These are phyloP conservation scores for Lobosporangium transversale DNA, from an alignment of 192 early-diverging fungal species.

Conservation along the genomic window DNA sequence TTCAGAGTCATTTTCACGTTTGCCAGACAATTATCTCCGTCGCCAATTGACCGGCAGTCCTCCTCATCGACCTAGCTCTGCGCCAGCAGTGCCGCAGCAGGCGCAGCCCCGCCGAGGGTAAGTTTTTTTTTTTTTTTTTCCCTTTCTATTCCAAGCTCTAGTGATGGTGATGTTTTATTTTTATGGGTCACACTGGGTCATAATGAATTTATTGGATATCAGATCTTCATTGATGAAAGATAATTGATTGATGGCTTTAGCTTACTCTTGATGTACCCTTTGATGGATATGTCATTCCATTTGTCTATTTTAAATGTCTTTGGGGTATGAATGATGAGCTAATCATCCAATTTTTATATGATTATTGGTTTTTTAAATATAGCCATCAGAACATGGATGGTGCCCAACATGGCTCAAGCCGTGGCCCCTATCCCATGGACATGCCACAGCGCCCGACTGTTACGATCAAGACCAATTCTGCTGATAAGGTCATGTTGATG, in stretches of 20 bases:
- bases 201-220: too few relatives aligned
- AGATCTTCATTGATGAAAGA: too few relatives aligned
- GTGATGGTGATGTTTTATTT: too few relatives aligned
- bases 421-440: slow-evolving; percentile 3
- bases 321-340: not conserved
- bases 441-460: slow-evolving; percentile 5
- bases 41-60: slow-evolving; percentile 10
- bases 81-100: slow-evolving; percentile 11
- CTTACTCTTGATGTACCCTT: too few relatives aligned
- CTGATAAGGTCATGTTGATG: slow-evolving; percentile 13
- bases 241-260: not conserved
- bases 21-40: slow-evolving; percentile 2
- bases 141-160: not conserved
- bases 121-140: not conserved
- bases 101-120: slow-evolving; percentile 18
- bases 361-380: not conserved
- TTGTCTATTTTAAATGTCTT: not conserved
- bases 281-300: not conserved
- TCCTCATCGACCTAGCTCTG: slow-evolving; percentile 30
- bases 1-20: slow-evolving; percentile 37
- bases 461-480: slow-evolving; percentile 4
- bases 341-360: not conserved
- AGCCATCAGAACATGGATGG: slow-evolving; percentile 9
- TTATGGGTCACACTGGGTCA: too few relatives aligned
- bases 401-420: not conserved